Evolutionary conservation across 2,329 filamentous ascomycete species (phyloP).

Genomic region (Cladosporium colombiae): DNA sequence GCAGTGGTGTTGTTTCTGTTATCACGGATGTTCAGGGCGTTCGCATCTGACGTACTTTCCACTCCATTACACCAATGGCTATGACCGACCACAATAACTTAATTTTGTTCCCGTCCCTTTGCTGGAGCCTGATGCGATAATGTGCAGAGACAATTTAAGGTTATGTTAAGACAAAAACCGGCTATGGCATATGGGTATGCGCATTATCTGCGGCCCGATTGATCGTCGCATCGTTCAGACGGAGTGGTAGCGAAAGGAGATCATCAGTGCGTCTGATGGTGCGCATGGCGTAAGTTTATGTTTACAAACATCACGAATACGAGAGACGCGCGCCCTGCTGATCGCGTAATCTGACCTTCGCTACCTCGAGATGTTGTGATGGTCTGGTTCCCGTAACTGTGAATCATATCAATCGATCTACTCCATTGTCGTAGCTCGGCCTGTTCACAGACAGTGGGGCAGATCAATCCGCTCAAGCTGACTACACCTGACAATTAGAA

Average conservation of each 20-base stretch:
- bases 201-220: neutral
- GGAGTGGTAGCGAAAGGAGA: neutral
- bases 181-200: neutral
- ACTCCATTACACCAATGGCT: neutral
- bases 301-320: neutral
- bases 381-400: neutral
- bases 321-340: neutral
- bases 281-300: neutral
- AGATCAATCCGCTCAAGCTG: neutral
- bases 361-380: neutral
- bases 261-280: neutral
- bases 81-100: neutral
- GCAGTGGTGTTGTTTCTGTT: neutral
- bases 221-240: neutral
- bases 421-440: neutral
- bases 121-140: neutral
- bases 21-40: neutral
- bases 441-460: neutral
- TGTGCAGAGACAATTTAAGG: neutral
- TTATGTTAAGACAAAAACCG: neutral
- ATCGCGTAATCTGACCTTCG: neutral
- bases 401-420: neutral
- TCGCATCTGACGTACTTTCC: neutral
- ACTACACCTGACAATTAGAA: neutral
- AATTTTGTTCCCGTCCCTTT: neutral